These are phyloP conservation scores for Cladosporium sphaerospermum DNA, from an alignment of 2,329 filamentous ascomycete genomes.

Conservation along the genomic window DNA sequence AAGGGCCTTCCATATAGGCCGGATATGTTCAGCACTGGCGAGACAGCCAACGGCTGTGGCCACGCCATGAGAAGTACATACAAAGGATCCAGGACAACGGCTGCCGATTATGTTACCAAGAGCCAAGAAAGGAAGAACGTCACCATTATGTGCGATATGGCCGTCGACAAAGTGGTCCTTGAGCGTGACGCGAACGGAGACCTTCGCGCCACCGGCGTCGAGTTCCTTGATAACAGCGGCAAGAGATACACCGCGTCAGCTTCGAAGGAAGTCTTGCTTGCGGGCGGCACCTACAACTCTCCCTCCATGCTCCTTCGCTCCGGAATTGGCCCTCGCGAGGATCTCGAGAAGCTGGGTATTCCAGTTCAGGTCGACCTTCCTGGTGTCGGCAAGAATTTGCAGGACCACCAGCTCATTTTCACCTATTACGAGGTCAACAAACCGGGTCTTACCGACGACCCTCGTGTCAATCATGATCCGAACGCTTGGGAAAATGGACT, in stretches of 20 bases:
- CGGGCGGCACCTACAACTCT: constrained; percentile 52
- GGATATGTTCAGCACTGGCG: constrained; percentile 33
- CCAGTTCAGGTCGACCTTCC: constrained; percentile 48
- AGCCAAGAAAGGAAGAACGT: constrained; percentile 39
- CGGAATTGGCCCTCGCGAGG: constrained; percentile 50
- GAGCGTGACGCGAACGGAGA: constrained; percentile 48
- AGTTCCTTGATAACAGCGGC: constrained; percentile 37
- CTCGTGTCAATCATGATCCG: constrained; percentile 48
- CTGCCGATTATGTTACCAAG: constrained; percentile 47
- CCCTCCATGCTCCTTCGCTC: constrained; percentile 58
- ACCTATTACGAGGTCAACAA: constrained; percentile 55
- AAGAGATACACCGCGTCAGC: constrained; percentile 35
- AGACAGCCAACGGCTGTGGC: constrained; percentile 50
- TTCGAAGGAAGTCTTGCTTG: constrained; percentile 36
- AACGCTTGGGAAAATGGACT: constrained; percentile 44
- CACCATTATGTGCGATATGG: constrained; percentile 33
- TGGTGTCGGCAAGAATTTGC: constrained; percentile 54
- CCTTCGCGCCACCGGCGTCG: constrained; percentile 39
- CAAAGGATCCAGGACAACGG: constrained; percentile 47
- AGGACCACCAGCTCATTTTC: constrained; percentile 38
- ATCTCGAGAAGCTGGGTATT: constrained; percentile 49
- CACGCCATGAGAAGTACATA: constrained; percentile 50
- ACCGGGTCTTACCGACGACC: constrained; percentile 49
- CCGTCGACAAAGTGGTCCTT: constrained; percentile 58
- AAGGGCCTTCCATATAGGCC: constrained; percentile 22